Conservation (phyloP, 345 rosid genomes). For the Anacardium occidentale region DNA sequence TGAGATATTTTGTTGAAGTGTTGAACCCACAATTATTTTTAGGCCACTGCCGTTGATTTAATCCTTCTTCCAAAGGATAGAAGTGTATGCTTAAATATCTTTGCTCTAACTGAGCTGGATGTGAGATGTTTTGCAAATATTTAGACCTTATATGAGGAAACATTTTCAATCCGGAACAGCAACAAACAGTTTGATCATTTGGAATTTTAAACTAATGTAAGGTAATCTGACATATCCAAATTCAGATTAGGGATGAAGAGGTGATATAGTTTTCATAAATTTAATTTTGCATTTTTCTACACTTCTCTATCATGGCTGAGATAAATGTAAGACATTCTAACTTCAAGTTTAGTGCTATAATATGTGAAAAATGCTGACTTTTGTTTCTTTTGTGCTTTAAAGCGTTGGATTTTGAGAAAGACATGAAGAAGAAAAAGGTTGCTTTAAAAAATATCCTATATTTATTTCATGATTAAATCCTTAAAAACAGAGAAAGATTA, state of each 20-base stretch:
- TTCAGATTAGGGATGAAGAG: no score
- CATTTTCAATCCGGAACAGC: background rate
- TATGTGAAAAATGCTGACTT: background rate
- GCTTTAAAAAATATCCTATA: no score
- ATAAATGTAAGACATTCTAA: background rate
- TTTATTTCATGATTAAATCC: no score
- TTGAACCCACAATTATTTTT: background rate
- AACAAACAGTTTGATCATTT: background rate
- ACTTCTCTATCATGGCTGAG: no score
- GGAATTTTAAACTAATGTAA: no score
- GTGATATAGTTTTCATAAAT: no score
- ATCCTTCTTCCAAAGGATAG: conserved; percentile 8
- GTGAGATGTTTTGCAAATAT: background rate
- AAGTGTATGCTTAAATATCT: background rate
- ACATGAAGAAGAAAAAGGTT: no score
- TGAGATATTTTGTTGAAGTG: background rate
- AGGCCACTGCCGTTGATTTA: conserved; percentile 3
- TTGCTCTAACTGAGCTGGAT: conserved; percentile 1
- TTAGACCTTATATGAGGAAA: background rate
- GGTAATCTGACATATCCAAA: no score
- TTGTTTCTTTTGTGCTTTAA: background rate
- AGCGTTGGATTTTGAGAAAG: no score
- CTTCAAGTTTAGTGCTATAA: conserved; percentile 4
- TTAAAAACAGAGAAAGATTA: no score
- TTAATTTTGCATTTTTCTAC: no score